Base-by-base conservation (phyloP, 2,329 filamentous ascomycete genomes). In the Fusarium domesticum region DNA sequence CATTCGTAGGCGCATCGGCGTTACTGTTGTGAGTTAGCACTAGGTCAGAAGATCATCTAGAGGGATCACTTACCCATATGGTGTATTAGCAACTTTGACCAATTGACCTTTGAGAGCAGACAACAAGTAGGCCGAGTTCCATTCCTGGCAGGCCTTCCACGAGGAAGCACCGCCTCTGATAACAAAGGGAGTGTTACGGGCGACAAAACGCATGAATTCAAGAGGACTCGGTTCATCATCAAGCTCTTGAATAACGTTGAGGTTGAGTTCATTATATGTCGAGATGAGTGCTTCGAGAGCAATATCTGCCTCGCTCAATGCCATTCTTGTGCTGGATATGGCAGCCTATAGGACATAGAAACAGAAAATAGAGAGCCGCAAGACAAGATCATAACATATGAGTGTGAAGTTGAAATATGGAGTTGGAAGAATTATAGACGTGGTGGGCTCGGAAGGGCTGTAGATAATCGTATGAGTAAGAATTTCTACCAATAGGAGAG, bases 71-170 rank as follows among this genome's bases (percentile, higher is more conserved):
- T 15, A 55, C 78, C 87, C 87, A 35, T 71, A 63, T 1, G 87
- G 86, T n/a, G 88, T 93, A 25, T 89, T 76, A 17, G 87, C 87
- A 44, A 92, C 86, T 54, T 87, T 88, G 39, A 93, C 84, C 1
- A 65, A 65, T 41, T 78, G 72, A 4, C 73, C 73, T 6, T 65
- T 66, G 57, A 93, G 74, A 1, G 70, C 67, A 3, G 71, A 54
- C 20, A 71, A 71, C 4, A 93, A 70, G 57, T 83, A 85, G 1
- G 67, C 60, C 2, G 76, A 73, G 47, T 77, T 75, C 88, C 88
- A 93, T 39, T 67, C 71, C 43, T 67, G 70, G 3, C 73, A 72
- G 0, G 87, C 85, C 31, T 70, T 68, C 85, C 87, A 92, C 28
- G 74, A 65, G 1, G 60, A 60, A 1, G 85, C 85, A 3, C 75